Evolutionary conservation across 192 early-diverging fungal species (phyloP).

Genomic region (Gryganskiella cystojenkinii): DNA sequence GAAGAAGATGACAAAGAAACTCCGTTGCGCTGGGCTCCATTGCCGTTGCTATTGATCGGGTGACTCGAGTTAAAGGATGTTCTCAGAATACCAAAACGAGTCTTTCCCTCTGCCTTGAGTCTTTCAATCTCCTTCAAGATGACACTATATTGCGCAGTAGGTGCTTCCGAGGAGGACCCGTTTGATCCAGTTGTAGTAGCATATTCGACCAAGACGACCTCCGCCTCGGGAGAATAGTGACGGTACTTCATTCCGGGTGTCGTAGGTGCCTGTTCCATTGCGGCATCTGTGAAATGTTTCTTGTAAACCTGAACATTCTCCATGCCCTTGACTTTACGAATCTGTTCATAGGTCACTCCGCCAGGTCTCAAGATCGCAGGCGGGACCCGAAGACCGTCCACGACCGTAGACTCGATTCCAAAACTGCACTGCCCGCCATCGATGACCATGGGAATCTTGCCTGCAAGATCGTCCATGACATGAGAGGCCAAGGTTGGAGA

Average conservation of each 20-base stretch:
- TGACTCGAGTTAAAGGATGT: slow-evolving; percentile 23
- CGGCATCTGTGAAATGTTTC: slow-evolving; percentile 76
- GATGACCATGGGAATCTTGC: slow-evolving; percentile 86
- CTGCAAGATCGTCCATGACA: slow-evolving; percentile 84
- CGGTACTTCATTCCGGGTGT: slow-evolving; percentile 99
- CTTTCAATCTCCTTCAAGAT: slow-evolving; percentile 42
- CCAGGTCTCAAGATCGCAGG: slow-evolving; percentile 94
- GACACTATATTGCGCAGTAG: slow-evolving; percentile 13
- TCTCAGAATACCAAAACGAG: slow-evolving; percentile 48
- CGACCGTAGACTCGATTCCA: slow-evolving; percentile 95
- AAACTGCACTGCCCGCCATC: slow-evolving; percentile 90
- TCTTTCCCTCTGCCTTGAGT: slow-evolving; percentile 37
- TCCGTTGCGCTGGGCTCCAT: slow-evolving; percentile 18
- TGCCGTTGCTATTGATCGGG: not conserved
- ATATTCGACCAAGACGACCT: slow-evolving; percentile 79
- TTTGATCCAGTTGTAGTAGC: not conserved
- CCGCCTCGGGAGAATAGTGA: slow-evolving; percentile 94
- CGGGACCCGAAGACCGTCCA: slow-evolving; percentile 79
- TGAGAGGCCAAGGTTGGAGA: slow-evolving; percentile 93
- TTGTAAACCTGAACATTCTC: slow-evolving; percentile 79
- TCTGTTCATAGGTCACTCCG: slow-evolving; percentile 86
- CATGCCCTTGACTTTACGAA: slow-evolving; percentile 71
- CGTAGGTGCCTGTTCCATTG: slow-evolving; percentile 82
- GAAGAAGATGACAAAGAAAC: no score
- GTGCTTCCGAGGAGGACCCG: not conserved